Base-by-base conservation (phyloP, 2,329 filamentous ascomycete genomes). In the Xylariales sp. region DNA sequence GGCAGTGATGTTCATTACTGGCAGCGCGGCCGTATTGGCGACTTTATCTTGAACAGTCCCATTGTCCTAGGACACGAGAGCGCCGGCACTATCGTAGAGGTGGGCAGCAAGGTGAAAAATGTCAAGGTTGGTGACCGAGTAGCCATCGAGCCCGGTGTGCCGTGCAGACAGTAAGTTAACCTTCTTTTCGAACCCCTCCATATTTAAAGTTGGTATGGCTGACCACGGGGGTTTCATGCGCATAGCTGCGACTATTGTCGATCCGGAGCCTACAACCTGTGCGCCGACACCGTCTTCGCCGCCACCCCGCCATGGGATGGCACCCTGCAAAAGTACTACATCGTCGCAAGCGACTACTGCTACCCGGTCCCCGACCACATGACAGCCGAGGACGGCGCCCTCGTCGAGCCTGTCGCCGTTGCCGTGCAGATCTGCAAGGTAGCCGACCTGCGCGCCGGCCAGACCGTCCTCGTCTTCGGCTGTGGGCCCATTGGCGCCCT, bases 331-430 rank as follows among this genome's bases (percentile, higher is more conserved):
- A 72, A 67, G 42, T 76, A 69, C 51, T 76, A 69, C 50, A 59
- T 58, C 24, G 60, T 64, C 0, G 61, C 68, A 1, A 58, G 61
- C 1, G 70, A 73, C 48, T 76, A 61, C 42, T 66, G 65, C 42
- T 72, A 73, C 41, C 58, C 56, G 2, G 51, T 76, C 3, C 67
- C 70, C 0, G 53, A 56, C 0, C 54, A 66, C 32, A 59, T 78
- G 37, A 56, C 55, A 2, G 51, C 72, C 27, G 70, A 77, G 41
- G 68, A 76, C 18, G 74, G 67, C 2, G 74, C 72, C 0, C 51
- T 78, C 7, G 63, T 74, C 2, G 73, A 78, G 49, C 74, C 73
- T 0, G 54, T 74, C 0, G 65, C 71, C 0, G 71, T 77, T 1
- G 71, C 72, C 0, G 67, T 72, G 4, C 65, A 71, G 33, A 69